phyloP scores from a whole-genome alignment of 2,329 filamentous ascomycete genomes.

The Ophidiomyces ophidiicola region DNA sequence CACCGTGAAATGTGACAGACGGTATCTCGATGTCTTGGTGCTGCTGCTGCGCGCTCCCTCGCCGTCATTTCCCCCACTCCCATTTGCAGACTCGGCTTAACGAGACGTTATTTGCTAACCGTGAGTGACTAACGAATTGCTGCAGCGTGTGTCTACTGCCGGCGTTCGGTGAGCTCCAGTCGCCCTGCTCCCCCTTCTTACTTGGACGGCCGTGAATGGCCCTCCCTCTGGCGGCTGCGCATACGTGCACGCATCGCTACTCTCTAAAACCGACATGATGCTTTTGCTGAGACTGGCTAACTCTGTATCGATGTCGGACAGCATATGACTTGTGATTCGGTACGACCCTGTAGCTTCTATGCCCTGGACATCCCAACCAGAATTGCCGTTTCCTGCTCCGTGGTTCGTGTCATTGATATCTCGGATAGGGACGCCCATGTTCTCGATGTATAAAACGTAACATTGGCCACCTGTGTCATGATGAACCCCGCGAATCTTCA shows the following conservation, averaged over 20 bases:
- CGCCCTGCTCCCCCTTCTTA: constrained; percentile 18
- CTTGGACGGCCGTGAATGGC: constrained; percentile 20
- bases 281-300: constrained; percentile 9
- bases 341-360: constrained; percentile 38
- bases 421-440: constrained; percentile 73
- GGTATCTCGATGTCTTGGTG: constrained; percentile 8
- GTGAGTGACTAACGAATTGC: constrained; percentile 34
- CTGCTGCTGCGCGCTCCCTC: neutral
- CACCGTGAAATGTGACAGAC: constrained; percentile 6
- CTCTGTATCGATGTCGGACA: constrained; percentile 37
- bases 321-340: constrained; percentile 89
- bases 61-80: constrained; percentile 1
- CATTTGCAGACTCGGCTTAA: constrained; percentile 15
- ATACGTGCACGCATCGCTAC: constrained; percentile 16
- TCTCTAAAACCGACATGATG: constrained; percentile 1
- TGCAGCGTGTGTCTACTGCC: constrained; percentile 77
- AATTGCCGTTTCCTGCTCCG: constrained; percentile 23
- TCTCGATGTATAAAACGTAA: constrained; percentile 96
- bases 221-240: constrained; percentile 15
- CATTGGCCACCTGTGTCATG: constrained; percentile 95
- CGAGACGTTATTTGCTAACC: constrained; percentile 21
- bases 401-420: constrained; percentile 13
- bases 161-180: constrained; percentile 64
- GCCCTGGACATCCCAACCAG: constrained; percentile 19
- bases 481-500: constrained; percentile 79